Percentiles rank a stretch among this genome's conserved stretches.
These are phyloP conservation scores for Myriosclerotinia scirpicola DNA, from an alignment of 2,329 filamentous ascomycete genomes.

Conservation along the genomic window DNA sequence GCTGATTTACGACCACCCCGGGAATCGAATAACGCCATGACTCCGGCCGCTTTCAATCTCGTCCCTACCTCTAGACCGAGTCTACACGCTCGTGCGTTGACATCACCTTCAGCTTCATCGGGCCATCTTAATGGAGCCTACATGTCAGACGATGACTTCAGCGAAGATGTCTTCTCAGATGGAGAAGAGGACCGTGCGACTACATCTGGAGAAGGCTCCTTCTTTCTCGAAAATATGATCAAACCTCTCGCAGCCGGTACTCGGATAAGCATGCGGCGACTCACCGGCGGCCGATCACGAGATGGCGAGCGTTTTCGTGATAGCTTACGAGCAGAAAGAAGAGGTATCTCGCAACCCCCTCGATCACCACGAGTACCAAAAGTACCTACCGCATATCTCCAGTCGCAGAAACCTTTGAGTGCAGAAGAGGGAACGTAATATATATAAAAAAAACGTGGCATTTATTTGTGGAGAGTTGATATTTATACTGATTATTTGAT, in stretches of 20 bases:
- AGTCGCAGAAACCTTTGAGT: slow-evolving; percentile 32
- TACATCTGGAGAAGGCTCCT: slow-evolving; percentile 43
- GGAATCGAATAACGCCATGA: slow-evolving; percentile 63
- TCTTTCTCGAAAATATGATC: slow-evolving; percentile 62
- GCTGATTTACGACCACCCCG: slow-evolving; percentile 66
- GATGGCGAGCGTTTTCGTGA: slow-evolving; percentile 40
- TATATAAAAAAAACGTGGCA: neutral
- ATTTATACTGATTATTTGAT: slow-evolving; percentile 1
- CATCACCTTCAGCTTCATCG: slow-evolving; percentile 67
- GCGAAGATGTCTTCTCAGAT: slow-evolving; percentile 76
- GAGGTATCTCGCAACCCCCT: slow-evolving; percentile 37
- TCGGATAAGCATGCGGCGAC: slow-evolving; percentile 58
- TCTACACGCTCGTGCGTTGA: slow-evolving; percentile 79
- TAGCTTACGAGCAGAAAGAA: slow-evolving; percentile 35
- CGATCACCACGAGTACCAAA: slow-evolving; percentile 40
- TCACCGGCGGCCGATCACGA: slow-evolving; percentile 55
- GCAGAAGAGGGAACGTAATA: neutral
- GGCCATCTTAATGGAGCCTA: slow-evolving; percentile 60
- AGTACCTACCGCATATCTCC: slow-evolving; percentile 39
- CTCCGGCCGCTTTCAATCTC: slow-evolving; percentile 57
- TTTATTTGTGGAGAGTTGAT: neutral
- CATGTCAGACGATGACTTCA: slow-evolving; percentile 73
- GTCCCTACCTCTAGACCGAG: slow-evolving; percentile 57
- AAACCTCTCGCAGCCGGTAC: slow-evolving; percentile 58
- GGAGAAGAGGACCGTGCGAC: slow-evolving; percentile 57